Conservation (phyloP, 2,329 filamentous ascomycete genomes). For the Polychaeton citri region DNA sequence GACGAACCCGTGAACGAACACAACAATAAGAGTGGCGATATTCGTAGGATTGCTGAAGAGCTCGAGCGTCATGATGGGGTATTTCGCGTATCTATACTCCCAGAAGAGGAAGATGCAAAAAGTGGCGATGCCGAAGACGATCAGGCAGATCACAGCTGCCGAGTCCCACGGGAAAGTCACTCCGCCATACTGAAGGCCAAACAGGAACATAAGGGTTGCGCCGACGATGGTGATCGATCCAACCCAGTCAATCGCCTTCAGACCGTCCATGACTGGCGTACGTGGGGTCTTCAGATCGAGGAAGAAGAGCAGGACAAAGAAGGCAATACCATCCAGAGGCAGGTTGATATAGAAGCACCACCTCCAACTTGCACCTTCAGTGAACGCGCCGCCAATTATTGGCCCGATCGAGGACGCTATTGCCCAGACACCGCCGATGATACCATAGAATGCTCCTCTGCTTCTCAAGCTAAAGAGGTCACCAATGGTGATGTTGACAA, state of each 20-base stretch:
- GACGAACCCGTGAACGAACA: constrained; percentile 61
- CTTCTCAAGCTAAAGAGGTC: constrained; percentile 47
- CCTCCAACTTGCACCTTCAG: constrained; percentile 48
- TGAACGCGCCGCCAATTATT: constrained; percentile 53
- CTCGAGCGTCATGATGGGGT: constrained; percentile 63
- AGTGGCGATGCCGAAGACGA: constrained; percentile 56
- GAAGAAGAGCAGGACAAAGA: constrained; percentile 47
- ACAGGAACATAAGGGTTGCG: constrained; percentile 71
- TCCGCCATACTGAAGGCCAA: constrained; percentile 77
- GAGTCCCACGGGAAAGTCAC: constrained; percentile 63
- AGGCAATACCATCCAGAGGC: constrained; percentile 46
- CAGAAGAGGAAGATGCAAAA: constrained; percentile 52
- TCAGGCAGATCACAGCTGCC: constrained; percentile 59
- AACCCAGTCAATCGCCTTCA: constrained; percentile 53
- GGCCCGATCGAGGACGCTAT: constrained; percentile 53
- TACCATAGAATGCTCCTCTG: constrained; percentile 48
- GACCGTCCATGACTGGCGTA: constrained; percentile 47
- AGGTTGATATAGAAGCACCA: constrained; percentile 57
- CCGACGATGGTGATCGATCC: constrained; percentile 57
- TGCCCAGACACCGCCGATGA: constrained; percentile 56
- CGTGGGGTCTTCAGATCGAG: constrained; percentile 54
- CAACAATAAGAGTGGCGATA: constrained; percentile 49
- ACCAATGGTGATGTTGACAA: constrained; percentile 50
- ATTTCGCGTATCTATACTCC: constrained; percentile 60
- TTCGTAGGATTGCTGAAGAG: constrained; percentile 58